These are phyloP conservation scores for Ophiostoma sp. DNA, from an alignment of 2,329 filamentous ascomycete genomes.

Conservation along the genomic window DNA sequence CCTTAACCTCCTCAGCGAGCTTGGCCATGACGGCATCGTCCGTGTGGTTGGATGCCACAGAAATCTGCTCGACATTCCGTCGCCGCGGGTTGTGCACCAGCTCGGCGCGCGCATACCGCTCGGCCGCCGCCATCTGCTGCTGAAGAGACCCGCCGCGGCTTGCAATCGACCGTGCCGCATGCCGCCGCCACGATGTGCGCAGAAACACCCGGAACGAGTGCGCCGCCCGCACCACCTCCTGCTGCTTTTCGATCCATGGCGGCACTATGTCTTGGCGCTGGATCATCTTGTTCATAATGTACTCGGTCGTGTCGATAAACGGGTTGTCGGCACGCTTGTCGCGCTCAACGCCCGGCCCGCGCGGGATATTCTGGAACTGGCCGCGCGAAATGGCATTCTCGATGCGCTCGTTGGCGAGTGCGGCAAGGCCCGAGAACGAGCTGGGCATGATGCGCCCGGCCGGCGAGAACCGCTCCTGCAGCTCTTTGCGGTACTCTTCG, in stretches of 20 bases:
- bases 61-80: conserved; percentile 43
- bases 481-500: conserved; percentile 63
- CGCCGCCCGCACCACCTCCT: conserved; percentile 69
- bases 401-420: conserved; percentile 81
- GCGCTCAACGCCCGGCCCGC: conserved; percentile 67
- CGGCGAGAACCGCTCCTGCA: conserved; percentile 77
- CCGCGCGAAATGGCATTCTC: conserved; percentile 90
- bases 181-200: conserved; percentile 75
- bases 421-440: conserved; percentile 70
- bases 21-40: conserved; percentile 45
- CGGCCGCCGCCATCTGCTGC: conserved; percentile 65
- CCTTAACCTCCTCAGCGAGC: not conserved
- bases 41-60: conserved; percentile 44
- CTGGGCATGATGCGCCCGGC: conserved; percentile 66
- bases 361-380: conserved; percentile 76
- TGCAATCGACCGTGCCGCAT: conserved; percentile 73
- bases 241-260: conserved; percentile 98
- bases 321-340: conserved; percentile 79
- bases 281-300: conserved; percentile 98
- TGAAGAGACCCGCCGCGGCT: conserved; percentile 69
- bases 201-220: conserved; percentile 68
- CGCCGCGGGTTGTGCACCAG: conserved; percentile 54
- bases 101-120: conserved; percentile 72
- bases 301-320: conserved; percentile 93
- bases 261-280: conserved; percentile 92